Percentiles rank a stretch among this genome's conserved stretches.
phyloP scores from a whole-genome alignment of 2,329 filamentous ascomycete species.

The Colletotrichum sp. region DNA sequence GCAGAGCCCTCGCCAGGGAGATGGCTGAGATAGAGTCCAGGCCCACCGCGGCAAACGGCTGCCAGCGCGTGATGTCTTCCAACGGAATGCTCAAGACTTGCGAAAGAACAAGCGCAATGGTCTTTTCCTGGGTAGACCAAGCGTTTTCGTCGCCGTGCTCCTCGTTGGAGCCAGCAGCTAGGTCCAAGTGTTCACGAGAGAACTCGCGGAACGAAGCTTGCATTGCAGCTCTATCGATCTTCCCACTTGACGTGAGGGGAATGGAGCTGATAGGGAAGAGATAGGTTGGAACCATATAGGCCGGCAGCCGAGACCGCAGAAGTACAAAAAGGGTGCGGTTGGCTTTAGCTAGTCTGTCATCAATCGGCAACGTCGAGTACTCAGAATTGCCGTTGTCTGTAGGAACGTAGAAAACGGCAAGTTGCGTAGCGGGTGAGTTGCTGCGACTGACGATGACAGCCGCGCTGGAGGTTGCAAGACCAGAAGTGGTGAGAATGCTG shows the following conservation, averaged over 20 bases:
- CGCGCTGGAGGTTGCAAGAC: constrained; percentile 63
- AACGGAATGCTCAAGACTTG: constrained; percentile 50
- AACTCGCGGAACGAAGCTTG: constrained; percentile 52
- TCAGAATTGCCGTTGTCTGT: background rate
- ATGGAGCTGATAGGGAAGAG: constrained; percentile 73
- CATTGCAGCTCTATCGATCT: constrained; percentile 69
- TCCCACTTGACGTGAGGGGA: constrained; percentile 77
- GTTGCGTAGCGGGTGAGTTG: constrained; percentile 47
- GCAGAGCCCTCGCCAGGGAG: constrained; percentile 64
- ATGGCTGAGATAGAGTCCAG: constrained; percentile 87
- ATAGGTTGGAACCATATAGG: constrained; percentile 81
- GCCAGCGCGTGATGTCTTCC: constrained; percentile 62
- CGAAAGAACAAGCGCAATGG: constrained; percentile 61
- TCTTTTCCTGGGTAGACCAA: constrained; percentile 61
- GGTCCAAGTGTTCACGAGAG: constrained; percentile 47
- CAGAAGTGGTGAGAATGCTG: constrained; percentile 59
- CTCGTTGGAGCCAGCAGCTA: constrained; percentile 32
- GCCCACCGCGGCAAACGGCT: constrained; percentile 79
- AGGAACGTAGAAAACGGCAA: constrained; percentile 75
- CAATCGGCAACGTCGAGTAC: constrained; percentile 32
- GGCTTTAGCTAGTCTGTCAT: constrained; percentile 39
- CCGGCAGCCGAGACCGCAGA: constrained; percentile 63
- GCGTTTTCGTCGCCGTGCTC: constrained; percentile 30
- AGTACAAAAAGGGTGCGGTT: constrained; percentile 56
- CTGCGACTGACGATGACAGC: constrained; percentile 61